Evolutionary conservation across 306 rosid species (phyloP).

Genomic region (Acacia acuminata): DNA sequence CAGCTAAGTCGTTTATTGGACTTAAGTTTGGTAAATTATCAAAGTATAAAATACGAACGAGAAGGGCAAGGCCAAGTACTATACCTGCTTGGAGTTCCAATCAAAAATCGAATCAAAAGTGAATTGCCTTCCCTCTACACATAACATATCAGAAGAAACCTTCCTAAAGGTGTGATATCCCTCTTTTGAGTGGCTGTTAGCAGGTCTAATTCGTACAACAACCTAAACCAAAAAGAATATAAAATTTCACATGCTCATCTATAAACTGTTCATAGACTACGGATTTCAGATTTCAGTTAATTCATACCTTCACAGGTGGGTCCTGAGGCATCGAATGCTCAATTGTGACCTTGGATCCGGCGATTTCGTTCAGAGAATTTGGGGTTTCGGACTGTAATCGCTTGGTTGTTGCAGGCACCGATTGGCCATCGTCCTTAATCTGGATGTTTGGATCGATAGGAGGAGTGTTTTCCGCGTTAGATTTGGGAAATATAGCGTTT

Average conservation of each 20-base stretch:
- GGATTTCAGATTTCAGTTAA: background rate
- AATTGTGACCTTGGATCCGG: background rate
- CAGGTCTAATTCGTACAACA: constrained; percentile 77
- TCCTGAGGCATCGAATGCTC: constrained; percentile 25
- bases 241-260: background rate
- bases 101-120: constrained; percentile 71
- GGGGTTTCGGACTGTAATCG: constrained; percentile 29
- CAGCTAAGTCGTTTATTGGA: background rate
- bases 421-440: constrained; percentile 12
- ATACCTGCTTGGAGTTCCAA: constrained; percentile 73
- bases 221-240: constrained; percentile 41
- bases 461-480: constrained; percentile 62
- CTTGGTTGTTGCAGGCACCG: constrained; percentile 21
- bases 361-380: constrained; percentile 28
- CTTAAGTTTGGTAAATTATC: background rate
- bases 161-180: constrained; percentile 53
- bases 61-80: background rate
- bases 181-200: constrained; percentile 37
- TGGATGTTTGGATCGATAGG: constrained; percentile 69
- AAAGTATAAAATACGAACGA: background rate
- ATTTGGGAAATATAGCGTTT: constrained; percentile 29
- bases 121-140: constrained; percentile 55
- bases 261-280: background rate
- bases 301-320: constrained; percentile 50
- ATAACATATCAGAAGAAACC: constrained; percentile 57